phyloP scores from a whole-genome alignment of 495 filamentous ascomycete genomes.

The Cudoniella acicularis region DNA sequence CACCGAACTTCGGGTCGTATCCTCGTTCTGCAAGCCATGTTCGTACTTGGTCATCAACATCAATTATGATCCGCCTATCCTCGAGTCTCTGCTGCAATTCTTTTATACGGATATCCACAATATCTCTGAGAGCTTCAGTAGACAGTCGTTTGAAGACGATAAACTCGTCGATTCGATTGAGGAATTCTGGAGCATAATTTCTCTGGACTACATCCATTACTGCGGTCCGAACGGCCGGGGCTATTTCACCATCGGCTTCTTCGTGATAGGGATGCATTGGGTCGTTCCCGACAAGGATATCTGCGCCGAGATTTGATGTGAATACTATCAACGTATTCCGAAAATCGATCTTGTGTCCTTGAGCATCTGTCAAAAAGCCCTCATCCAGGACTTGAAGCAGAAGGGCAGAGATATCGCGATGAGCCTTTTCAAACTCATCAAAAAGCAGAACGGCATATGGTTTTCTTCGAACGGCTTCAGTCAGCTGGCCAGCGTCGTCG shows the following conservation, averaged over 20 bases:
- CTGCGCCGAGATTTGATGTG: constrained; percentile 86
- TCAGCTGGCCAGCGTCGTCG: constrained; percentile 94
- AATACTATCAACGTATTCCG: constrained; percentile 93
- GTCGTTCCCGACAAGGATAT: constrained; percentile 63
- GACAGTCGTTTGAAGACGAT: constrained; percentile 90
- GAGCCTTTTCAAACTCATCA: constrained; percentile 97
- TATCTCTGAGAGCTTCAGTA: constrained; percentile 74
- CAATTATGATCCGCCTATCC: constrained; percentile 76
- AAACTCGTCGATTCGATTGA: constrained; percentile 95
- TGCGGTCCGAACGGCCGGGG: constrained; percentile 62
- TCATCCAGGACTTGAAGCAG: constrained; percentile 95
- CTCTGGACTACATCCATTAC: constrained; percentile 85
- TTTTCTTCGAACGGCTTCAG: constrained; percentile 91
- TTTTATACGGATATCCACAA: constrained; percentile 85
- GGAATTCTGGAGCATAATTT: constrained; percentile 80
- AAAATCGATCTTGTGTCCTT: constrained; percentile 96
- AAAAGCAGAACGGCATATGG: constrained; percentile 94
- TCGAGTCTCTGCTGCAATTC: constrained; percentile 83
- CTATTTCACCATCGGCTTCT: constrained; percentile 58
- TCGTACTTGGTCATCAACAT: constrained; percentile 67
- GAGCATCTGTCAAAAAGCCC: constrained; percentile 90
- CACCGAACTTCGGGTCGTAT: constrained; percentile 89
- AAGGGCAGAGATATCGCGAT: constrained; percentile 90
- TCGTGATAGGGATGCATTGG: constrained; percentile 55
- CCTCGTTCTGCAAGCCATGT: constrained; percentile 83